Conservation (phyloP, 1,284 basidiomycete species). For the Sparassis latifolia region DNA sequence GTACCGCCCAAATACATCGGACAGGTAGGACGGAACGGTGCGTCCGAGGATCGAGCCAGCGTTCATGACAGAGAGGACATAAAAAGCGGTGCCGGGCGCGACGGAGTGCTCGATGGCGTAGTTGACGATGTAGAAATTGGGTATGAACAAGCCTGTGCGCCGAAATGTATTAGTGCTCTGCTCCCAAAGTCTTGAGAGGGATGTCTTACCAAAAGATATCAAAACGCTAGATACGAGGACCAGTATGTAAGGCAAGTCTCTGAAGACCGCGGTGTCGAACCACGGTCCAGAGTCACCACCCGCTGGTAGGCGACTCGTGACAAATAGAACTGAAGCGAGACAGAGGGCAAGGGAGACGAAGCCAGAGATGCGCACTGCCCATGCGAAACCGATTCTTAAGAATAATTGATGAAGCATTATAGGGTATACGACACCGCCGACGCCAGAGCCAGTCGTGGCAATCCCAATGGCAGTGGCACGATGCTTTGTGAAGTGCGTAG, state of each 20-base stretch:
- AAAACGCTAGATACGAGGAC: conserved; percentile 23
- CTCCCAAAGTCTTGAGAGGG: not conserved
- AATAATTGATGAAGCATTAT: conserved; percentile 59
- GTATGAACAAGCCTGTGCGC: conserved; percentile 48
- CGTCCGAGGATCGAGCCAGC: conserved; percentile 55
- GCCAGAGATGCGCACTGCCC: conserved; percentile 41
- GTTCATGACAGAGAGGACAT: conserved; percentile 57
- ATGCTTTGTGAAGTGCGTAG: conserved; percentile 50
- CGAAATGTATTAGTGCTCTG: not conserved
- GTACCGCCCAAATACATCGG: conserved; percentile 49
- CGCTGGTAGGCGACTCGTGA: conserved; percentile 21
- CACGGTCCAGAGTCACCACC: conserved; percentile 11
- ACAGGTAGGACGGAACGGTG: conserved; percentile 51
- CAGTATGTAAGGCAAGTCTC: conserved; percentile 26
- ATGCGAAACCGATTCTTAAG: conserved; percentile 47
- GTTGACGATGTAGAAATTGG: conserved; percentile 31
- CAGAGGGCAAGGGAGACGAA: conserved; percentile 28
- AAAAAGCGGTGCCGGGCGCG: conserved; percentile 27
- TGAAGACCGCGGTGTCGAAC: conserved; percentile 24
- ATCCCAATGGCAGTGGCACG: conserved; percentile 51
- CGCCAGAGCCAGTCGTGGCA: conserved; percentile 28
- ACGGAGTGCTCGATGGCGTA: conserved; percentile 15
- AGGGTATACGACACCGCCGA: conserved; percentile 55
- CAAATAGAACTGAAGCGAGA: conserved; percentile 18
- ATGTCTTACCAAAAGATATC: conserved; percentile 23